Percentiles rank a stretch among this genome's conserved stretches.
Evolutionary conservation across 495 filamentous ascomycete species (phyloP).

Genomic region (Cairneyella variabilis): DNA sequence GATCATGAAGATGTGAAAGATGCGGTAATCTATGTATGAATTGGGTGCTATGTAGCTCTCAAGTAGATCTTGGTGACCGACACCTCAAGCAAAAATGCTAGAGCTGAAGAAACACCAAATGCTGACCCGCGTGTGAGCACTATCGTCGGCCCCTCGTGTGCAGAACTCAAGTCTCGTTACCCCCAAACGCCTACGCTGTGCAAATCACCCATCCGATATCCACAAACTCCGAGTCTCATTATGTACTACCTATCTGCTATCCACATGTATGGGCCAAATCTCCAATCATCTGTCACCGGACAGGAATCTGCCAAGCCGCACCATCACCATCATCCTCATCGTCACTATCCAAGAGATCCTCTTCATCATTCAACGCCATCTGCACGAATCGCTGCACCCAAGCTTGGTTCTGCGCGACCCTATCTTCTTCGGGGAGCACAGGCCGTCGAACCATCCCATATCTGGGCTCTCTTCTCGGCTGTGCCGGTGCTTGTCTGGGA

Average conservation of each 20-base stretch:
- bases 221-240: not conserved
- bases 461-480: not conserved
- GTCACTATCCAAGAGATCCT: slow-evolving; percentile 42
- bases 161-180: too few species aligned
- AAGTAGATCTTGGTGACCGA: too few species aligned
- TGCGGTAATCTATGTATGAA: too few species aligned
- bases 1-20: too few species aligned
- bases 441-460: not conserved
- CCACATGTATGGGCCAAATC: not conserved
- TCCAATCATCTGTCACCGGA: slow-evolving; percentile 10
- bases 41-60: too few species aligned
- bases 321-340: slow-evolving; percentile 27
- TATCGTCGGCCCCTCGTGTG: too few species aligned
- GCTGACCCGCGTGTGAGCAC: too few species aligned
- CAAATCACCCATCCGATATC: not conserved
- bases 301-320: slow-evolving; percentile 27
- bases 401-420: slow-evolving; percentile 35
- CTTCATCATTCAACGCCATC: slow-evolving; percentile 48
- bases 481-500: not conserved
- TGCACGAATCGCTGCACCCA: slow-evolving; percentile 52
- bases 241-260: not conserved
- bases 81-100: too few species aligned
- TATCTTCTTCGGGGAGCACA: not conserved
- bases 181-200: slow-evolving; percentile 3
- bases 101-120: too few species aligned